A percentile compares a stretch with the other conserved stretches of the same genome.
Evolutionary conservation across 495 filamentous ascomycete genomes (phyloP).

Genomic region (Bryoglossum gracile): DNA sequence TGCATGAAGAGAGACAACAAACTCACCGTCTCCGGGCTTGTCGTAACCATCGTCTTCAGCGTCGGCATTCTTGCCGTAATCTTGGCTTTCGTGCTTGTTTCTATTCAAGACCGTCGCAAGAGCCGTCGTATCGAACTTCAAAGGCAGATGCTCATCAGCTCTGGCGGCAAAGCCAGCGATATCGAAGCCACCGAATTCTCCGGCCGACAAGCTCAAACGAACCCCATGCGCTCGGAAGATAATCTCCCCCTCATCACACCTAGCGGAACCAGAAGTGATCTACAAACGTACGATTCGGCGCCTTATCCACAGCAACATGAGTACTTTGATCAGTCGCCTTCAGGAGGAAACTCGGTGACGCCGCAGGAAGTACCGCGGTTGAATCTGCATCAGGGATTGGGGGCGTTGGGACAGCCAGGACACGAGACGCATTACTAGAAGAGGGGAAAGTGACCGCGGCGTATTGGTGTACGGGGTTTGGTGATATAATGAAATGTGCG

Average conservation of each 20-base stretch:
- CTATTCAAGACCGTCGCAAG: conserved; percentile 31
- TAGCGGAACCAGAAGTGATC: conserved; percentile 10
- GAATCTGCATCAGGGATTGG: background rate
- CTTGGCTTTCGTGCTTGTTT: conserved; percentile 32
- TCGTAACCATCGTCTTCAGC: conserved; percentile 38
- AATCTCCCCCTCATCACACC: conserved; percentile 12
- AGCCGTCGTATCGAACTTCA: conserved; percentile 18
- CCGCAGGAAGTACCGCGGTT: background rate
- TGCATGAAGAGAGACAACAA: conserved; percentile 38
- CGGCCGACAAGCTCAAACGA: background rate
- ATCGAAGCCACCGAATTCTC: conserved; percentile 1
- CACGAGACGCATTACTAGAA: background rate
- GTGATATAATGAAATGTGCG: too few relatives aligned
- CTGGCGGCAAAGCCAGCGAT: background rate
- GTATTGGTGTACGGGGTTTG: background rate
- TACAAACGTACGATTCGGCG: conserved; percentile 3
- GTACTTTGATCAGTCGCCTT: conserved; percentile 3
- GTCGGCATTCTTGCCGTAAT: conserved; percentile 25
- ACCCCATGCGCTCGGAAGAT: background rate
- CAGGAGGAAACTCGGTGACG: background rate
- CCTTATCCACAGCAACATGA: conserved; percentile 3
- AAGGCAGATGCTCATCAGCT: background rate
- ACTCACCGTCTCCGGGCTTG: conserved; percentile 31
- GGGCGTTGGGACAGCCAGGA: conserved; percentile 12
- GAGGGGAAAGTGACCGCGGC: background rate